Evolutionary conservation across 345 rosid species (phyloP).

Genomic region (Firmiana major): DNA sequence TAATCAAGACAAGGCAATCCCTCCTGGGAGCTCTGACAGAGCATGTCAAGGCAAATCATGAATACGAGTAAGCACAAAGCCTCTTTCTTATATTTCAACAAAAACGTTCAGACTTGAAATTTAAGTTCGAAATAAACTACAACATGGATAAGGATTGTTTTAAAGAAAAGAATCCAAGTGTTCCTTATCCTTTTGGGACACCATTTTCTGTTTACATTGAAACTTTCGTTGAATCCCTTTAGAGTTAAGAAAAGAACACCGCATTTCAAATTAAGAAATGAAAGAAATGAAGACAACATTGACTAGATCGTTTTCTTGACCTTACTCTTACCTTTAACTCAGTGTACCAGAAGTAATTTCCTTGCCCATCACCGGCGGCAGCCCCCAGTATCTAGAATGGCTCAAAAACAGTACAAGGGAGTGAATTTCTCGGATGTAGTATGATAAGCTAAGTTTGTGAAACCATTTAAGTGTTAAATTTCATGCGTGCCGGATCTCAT

Average conservation of each 20-base stretch:
- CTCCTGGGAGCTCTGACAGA: conserved; percentile 71
- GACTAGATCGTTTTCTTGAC: not conserved
- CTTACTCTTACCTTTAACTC: conserved; percentile 13
- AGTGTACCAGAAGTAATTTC: conserved; percentile 94
- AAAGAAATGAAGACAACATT: not conserved
- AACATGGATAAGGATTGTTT: not conserved
- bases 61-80: conserved; percentile 72
- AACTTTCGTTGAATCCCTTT: not conserved
- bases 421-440: conserved; percentile 30
- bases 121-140: not conserved
- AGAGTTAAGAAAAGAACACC: not conserved
- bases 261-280: not conserved
- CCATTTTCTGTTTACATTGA: not conserved
- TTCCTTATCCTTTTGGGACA: not conserved
- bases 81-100: not conserved
- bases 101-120: not conserved
- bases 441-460: not conserved
- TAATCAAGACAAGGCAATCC: conserved; percentile 88
- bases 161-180: not conserved
- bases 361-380: conserved; percentile 80
- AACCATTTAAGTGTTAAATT: not conserved
- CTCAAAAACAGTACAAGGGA: conserved; percentile 77
- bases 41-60: conserved; percentile 90
- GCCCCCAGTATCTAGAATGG: conserved; percentile 74
- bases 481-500: not conserved